phyloP scores from a whole-genome alignment of 1,284 basidiomycete genomes.

The Ceratobasidium sp. region DNA sequence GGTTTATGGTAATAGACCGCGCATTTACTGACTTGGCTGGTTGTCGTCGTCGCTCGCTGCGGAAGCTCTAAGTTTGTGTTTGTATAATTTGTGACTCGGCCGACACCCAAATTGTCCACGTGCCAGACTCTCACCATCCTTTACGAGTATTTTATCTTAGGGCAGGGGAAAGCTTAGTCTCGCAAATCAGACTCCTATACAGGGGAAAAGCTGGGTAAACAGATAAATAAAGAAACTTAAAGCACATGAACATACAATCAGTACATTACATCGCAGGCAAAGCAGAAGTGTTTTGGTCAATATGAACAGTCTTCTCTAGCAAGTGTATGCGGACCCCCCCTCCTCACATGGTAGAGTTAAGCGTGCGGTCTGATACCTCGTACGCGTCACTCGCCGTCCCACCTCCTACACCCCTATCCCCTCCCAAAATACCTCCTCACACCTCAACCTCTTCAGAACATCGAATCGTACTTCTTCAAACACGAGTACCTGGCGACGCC shows the following conservation, averaged over 20 bases:
- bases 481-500: slow-evolving; percentile 84
- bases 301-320: slow-evolving; percentile 9
- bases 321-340: background rate
- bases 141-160: too few relatives aligned
- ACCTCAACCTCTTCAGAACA: slow-evolving; percentile 61
- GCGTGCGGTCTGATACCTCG: background rate
- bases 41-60: slow-evolving; percentile 39
- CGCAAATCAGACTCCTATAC: too few relatives aligned
- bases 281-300: slow-evolving; percentile 9
- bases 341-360: background rate
- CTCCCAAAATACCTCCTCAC: background rate
- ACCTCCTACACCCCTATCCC: too few relatives aligned
- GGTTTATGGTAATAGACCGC: background rate
- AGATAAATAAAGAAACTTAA: slow-evolving; percentile 32
- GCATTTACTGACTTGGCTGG: background rate
- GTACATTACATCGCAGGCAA: slow-evolving; percentile 22
- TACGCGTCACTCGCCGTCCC: background rate
- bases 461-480: slow-evolving; percentile 73
- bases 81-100: slow-evolving; percentile 38
- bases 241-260: slow-evolving; percentile 2
- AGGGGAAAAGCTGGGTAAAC: background rate
- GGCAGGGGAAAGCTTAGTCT: too few relatives aligned
- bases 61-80: slow-evolving; percentile 20
- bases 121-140: slow-evolving; percentile 11
- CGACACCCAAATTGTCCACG: slow-evolving; percentile 14